A percentile compares a stretch with the other conserved stretches of the same genome.
These are phyloP conservation scores for Cryphonectria japonica DNA, from an alignment of 2,329 filamentous ascomycete genomes.

Conservation along the genomic window DNA sequence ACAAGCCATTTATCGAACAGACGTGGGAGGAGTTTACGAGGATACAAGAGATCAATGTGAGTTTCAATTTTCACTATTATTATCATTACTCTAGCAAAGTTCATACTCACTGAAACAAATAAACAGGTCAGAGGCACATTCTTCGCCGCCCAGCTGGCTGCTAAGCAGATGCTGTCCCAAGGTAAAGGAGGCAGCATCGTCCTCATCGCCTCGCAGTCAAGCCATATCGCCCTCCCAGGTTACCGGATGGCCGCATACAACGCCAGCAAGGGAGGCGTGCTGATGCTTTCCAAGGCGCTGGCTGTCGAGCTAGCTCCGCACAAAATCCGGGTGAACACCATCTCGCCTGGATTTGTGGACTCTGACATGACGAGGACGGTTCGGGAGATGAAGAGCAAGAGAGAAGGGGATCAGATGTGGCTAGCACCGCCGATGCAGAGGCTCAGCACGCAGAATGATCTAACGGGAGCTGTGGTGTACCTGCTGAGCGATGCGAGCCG, in stretches of 20 bases:
- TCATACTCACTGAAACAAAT: neutral
- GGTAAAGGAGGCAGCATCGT: conserved; percentile 45
- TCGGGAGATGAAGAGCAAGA: conserved; percentile 38
- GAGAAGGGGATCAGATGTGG: conserved; percentile 43
- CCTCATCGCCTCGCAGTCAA: conserved; percentile 43
- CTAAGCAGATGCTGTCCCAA: conserved; percentile 46
- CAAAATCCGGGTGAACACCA: conserved; percentile 43
- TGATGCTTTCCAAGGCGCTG: conserved; percentile 45
- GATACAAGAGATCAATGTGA: conserved; percentile 48
- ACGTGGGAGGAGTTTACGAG: conserved; percentile 47
- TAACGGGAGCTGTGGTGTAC: conserved; percentile 47
- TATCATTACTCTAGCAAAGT: too few species aligned
- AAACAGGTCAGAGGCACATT: conserved; percentile 46
- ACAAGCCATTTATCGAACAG: conserved; percentile 49
- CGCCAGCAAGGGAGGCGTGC: conserved; percentile 47
- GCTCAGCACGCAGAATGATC: conserved; percentile 46
- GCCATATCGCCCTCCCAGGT: conserved; percentile 42
- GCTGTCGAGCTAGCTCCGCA: conserved; percentile 44
- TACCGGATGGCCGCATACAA: conserved; percentile 48
- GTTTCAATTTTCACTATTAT: conserved; percentile 15
- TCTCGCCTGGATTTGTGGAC: conserved; percentile 45
- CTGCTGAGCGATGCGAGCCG: conserved; percentile 48
- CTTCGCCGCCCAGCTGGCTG: conserved; percentile 44
- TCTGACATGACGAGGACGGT: conserved; percentile 42
- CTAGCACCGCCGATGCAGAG: conserved; percentile 44